Conservation (phyloP, 2,329 filamentous ascomycete species). For the Ophiostoma populinum region DNA sequence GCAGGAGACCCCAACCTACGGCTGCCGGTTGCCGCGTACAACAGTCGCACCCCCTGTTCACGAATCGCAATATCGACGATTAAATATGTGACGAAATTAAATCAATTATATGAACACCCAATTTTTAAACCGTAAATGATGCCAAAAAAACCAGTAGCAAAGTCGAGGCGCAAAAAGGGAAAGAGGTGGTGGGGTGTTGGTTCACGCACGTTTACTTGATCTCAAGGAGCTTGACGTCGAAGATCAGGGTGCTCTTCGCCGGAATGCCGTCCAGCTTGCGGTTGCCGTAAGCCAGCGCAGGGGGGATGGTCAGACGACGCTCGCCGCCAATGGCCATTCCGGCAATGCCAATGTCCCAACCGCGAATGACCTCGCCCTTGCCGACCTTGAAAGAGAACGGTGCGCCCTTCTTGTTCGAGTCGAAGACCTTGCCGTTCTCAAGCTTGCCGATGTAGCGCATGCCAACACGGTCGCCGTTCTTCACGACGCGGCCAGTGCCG, state of each 20-base stretch:
- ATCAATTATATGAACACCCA: no score
- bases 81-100: no score
- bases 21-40: no score
- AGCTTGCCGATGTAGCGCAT: constrained; percentile 99
- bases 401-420: constrained; percentile 97
- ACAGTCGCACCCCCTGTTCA: no score
- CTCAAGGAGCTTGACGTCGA: constrained; percentile 76
- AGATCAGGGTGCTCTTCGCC: constrained; percentile 75
- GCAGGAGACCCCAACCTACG: no score
- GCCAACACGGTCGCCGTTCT: constrained; percentile 77
- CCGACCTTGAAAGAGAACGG: constrained; percentile 94
- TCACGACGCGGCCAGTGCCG: constrained; percentile 67
- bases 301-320: constrained; percentile 78
- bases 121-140: no score
- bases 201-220: constrained; percentile 59
- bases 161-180: not conserved
- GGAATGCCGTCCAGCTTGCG: constrained; percentile 73
- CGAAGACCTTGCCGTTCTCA: constrained; percentile 84
- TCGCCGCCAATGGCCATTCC: constrained; percentile 92
- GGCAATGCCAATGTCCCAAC: constrained; percentile 86
- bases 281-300: constrained; percentile 77
- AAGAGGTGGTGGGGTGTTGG: no score
- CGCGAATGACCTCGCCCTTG: constrained; percentile 91
- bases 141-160: not conserved
- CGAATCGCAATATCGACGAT: no score